Percentiles rank a stretch among this genome's conserved stretches.
Evolutionary conservation across 2,329 filamentous ascomycete species (phyloP).

Genomic region (Neurospora sp.): DNA sequence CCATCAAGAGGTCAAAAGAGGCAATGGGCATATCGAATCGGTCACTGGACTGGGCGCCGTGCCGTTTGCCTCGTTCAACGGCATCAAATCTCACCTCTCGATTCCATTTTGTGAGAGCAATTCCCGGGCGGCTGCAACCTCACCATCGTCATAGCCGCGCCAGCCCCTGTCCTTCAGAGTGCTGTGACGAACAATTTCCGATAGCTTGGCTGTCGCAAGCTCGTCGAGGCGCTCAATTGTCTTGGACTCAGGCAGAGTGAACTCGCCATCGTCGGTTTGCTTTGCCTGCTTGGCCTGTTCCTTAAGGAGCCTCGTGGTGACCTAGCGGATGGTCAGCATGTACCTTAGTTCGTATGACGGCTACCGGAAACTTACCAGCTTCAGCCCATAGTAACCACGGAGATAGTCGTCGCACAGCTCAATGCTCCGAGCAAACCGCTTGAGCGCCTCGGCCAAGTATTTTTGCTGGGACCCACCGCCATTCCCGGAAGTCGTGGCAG

Average conservation of each 20-base stretch:
- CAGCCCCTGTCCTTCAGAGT: slow-evolving; percentile 53
- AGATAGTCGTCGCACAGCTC: slow-evolving; percentile 92
- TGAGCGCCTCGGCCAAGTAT: slow-evolving; percentile 62
- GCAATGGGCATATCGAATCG: slow-evolving; percentile 15
- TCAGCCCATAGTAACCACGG: slow-evolving; percentile 85
- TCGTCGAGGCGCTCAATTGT: slow-evolving; percentile 62
- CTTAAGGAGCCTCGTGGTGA: slow-evolving; percentile 39
- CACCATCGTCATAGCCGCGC: slow-evolving; percentile 62
- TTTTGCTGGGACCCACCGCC: slow-evolving; percentile 33
- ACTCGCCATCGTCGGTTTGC: slow-evolving; percentile 37
- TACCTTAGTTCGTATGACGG: not conserved
- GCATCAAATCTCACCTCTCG: slow-evolving; percentile 29
- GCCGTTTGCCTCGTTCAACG: slow-evolving; percentile 5
- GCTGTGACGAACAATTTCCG: slow-evolving; percentile 62
- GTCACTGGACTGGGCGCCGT: slow-evolving; percentile 19
- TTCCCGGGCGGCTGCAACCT: slow-evolving; percentile 62
- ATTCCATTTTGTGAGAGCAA: slow-evolving; percentile 48
- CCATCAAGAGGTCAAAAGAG: slow-evolving; percentile 14
- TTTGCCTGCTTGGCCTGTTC: slow-evolving; percentile 34
- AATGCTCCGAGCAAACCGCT: slow-evolving; percentile 80
- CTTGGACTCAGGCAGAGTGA: slow-evolving; percentile 43
- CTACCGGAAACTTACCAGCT: slow-evolving; percentile 46
- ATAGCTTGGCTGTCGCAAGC: slow-evolving; percentile 62
- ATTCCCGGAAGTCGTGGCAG: slow-evolving; percentile 34
- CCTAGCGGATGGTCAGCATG: slow-evolving; percentile 27